These are phyloP conservation scores for Rhododendron ferrugineum DNA, from an alignment of 148 eudicot species.

Conservation along the genomic window DNA sequence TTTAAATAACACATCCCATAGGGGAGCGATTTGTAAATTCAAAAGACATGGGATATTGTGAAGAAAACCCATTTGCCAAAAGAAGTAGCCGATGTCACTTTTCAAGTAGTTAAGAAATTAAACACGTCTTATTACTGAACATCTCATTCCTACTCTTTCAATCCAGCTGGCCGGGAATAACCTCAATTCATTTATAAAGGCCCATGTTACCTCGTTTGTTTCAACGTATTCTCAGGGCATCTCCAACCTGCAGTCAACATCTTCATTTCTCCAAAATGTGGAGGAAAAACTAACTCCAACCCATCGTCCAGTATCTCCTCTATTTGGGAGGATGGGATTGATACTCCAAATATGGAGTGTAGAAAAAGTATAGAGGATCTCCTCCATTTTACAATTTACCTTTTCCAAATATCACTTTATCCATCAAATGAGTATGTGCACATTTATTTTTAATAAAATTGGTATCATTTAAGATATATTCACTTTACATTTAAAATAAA, in stretches of 20 bases:
- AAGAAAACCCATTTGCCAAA: not conserved
- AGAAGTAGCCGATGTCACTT: not conserved
- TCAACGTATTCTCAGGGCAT: not conserved
- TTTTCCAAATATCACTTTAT: not conserved
- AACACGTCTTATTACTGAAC: not conserved
- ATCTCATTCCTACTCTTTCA: not conserved
- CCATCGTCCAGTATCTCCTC: not conserved
- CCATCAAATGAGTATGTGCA: not conserved
- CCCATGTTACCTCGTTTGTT: not conserved
- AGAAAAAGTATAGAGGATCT: not conserved
- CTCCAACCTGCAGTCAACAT: not conserved
- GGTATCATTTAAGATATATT: not conserved
- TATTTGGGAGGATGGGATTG: not conserved
- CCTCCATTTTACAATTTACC: no score
- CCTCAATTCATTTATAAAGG: not conserved
- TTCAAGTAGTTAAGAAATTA: not conserved
- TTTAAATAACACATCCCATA: not conserved
- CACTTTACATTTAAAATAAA: not conserved
- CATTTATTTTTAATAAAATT: not conserved
- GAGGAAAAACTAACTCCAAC: not conserved
- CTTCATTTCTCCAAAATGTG: not conserved
- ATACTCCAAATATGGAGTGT: not conserved
- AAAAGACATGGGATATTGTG: not conserved
- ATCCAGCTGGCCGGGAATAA: not conserved
- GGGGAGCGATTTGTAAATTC: not conserved